Evolutionary conservation across 164 flowering plant species (phyloP).

Genomic region (Vitis rupestris): DNA sequence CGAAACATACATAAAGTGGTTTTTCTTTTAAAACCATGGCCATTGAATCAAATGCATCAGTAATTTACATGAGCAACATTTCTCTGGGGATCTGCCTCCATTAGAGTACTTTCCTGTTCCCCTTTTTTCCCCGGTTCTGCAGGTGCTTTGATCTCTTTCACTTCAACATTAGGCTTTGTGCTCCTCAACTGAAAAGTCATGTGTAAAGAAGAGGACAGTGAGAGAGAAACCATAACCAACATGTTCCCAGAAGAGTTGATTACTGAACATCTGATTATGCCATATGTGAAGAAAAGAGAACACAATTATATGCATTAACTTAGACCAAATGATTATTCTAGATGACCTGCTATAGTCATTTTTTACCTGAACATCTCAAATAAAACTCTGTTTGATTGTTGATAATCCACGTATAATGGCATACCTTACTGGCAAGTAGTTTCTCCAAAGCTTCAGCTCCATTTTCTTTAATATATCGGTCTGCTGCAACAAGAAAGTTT

Average conservation of each 20-base stretch:
- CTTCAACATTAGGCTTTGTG: not conserved
- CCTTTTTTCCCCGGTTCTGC: not conserved
- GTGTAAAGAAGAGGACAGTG: no score
- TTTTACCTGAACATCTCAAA: not conserved
- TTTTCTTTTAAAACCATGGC: not conserved
- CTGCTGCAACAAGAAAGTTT: slow-evolving; percentile 13
- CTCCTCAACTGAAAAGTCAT: not conserved
- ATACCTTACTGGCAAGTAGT: slow-evolving; percentile 20
- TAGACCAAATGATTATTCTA: no score
- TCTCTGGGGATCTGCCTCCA: no score
- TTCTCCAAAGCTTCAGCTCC: slow-evolving; percentile 25
- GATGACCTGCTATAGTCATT: no score
- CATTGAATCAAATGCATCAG: not conserved
- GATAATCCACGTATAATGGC: not conserved
- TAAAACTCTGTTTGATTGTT: not conserved
- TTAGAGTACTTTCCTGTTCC: not conserved
- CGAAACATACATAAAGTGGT: not conserved
- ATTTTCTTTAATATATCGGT: slow-evolving; percentile 16
- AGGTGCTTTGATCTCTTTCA: slow-evolving; percentile 3
- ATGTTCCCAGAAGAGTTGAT: not conserved
- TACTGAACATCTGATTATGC: not conserved
- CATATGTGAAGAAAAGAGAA: no score
- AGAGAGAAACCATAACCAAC: no score
- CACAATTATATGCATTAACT: no score
- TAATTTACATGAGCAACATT: not conserved